Evolutionary conservation across 148 eudicot species (phyloP).

Genomic region (Rheum nobile): DNA sequence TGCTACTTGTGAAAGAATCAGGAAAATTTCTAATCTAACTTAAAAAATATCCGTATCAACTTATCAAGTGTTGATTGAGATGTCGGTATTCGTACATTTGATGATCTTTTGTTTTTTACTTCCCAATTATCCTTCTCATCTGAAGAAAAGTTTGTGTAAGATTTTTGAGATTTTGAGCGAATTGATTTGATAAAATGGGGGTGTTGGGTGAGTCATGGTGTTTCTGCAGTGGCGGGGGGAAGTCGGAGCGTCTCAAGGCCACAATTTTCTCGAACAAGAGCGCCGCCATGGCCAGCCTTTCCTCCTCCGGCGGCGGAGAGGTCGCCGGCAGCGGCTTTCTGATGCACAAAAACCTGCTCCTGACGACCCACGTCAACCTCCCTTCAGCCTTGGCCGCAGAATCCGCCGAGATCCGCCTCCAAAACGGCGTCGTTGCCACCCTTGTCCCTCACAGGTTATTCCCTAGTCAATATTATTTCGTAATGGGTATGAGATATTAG

Average conservation of each 20-base stretch:
- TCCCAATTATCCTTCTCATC: not conserved
- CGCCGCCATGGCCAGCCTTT: conserved; percentile 52
- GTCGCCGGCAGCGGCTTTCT: conserved; percentile 51
- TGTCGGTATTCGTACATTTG: not conserved
- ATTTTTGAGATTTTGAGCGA: not conserved
- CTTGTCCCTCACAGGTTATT: conserved; percentile 73
- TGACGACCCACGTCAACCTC: conserved; percentile 75
- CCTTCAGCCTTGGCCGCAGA: conserved; percentile 76
- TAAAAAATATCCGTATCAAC: not conserved
- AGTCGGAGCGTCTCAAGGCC: conserved; percentile 70
- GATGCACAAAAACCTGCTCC: conserved; percentile 63
- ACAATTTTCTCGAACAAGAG: conserved; percentile 53
- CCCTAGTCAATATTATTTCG: too few species aligned
- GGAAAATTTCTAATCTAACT: not conserved
- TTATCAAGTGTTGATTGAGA: not conserved
- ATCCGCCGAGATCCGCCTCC: conserved; percentile 65
- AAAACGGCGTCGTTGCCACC: conserved; percentile 56
- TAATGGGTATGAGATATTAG: too few species aligned
- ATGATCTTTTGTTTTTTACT: too few species aligned
- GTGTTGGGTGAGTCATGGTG: conserved; percentile 76
- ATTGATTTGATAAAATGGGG: conserved; percentile 26
- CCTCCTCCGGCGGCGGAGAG: conserved; percentile 15
- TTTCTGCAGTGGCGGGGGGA: conserved; percentile 86
- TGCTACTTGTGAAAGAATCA: not conserved
- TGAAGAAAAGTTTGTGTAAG: not conserved